Evolutionary conservation across 352 stramenopile genomes (phyloP).

Genomic region (Phytophthora vignae): DNA sequence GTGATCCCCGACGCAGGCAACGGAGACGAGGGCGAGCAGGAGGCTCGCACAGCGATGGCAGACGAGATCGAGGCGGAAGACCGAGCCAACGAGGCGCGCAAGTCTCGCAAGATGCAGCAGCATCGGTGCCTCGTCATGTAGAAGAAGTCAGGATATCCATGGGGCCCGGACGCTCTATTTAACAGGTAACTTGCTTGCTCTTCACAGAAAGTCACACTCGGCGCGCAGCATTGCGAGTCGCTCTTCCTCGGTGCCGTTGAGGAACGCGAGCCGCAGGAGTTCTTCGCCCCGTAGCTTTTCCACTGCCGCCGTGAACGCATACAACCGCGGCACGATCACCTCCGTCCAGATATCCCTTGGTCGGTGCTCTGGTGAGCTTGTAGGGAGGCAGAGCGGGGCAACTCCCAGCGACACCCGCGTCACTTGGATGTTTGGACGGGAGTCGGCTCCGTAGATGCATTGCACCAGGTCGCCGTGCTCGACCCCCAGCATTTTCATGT

Average conservation of each 20-base stretch:
- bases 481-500: slow-evolving; percentile 83
- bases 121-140: slow-evolving; percentile 52
- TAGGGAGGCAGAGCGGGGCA: slow-evolving; percentile 48
- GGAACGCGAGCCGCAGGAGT: slow-evolving; percentile 60
- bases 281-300: slow-evolving; percentile 61
- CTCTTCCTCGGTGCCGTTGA: slow-evolving; percentile 61
- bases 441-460: slow-evolving; percentile 58
- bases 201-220: slow-evolving; percentile 70
- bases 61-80: slow-evolving; percentile 87
- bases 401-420: slow-evolving; percentile 58
- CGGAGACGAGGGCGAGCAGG: slow-evolving; percentile 32
- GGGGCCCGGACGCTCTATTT: slow-evolving; percentile 1
- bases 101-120: slow-evolving; percentile 33
- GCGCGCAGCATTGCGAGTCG: slow-evolving; percentile 53
- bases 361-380: slow-evolving; percentile 13
- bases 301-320: slow-evolving; percentile 55
- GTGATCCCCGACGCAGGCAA: slow-evolving; percentile 44
- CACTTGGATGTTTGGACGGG: slow-evolving; percentile 53
- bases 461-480: slow-evolving; percentile 74
- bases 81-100: slow-evolving; percentile 54
- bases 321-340: slow-evolving; percentile 73
- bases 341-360: slow-evolving; percentile 57
- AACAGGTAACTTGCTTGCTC: slow-evolving; percentile 7
- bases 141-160: neutral
- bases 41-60: slow-evolving; percentile 70